Conservation (phyloP, 1,284 basidiomycete species). For the Mrakiaceae sp. region DNA sequence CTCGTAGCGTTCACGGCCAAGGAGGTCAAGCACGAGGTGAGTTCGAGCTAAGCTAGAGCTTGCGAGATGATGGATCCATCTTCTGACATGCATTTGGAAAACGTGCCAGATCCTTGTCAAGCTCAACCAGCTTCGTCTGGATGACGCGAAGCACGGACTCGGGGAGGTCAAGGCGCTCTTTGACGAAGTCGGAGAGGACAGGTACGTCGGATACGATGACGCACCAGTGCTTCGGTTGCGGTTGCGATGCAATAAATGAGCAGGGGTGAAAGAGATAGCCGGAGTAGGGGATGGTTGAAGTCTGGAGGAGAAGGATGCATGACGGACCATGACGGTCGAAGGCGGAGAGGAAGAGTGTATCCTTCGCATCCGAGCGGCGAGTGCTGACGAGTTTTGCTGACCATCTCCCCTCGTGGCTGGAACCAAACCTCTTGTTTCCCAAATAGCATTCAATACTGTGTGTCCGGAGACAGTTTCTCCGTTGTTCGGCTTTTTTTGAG, state of each 20-base stretch:
- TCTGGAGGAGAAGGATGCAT: too few species aligned
- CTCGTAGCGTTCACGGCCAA: constrained; percentile 1
- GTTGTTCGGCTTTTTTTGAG: neutral
- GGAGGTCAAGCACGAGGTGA: constrained; percentile 6
- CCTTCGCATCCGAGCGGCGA: too few species aligned
- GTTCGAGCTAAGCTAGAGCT: neutral
- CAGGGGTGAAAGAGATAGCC: too few species aligned
- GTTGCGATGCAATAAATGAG: too few species aligned
- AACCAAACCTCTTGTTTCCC: too few species aligned
- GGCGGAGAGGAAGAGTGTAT: too few species aligned
- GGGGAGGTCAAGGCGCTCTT: constrained; percentile 7
- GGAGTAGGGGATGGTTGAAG: too few species aligned
- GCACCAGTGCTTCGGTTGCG: too few species aligned
- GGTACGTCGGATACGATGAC: neutral
- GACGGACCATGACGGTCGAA: too few species aligned
- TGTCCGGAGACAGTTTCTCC: neutral
- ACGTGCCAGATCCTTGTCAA: constrained; percentile 2
- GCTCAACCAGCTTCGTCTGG: constrained; percentile 8
- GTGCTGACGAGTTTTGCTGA: too few species aligned
- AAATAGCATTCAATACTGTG: constrained; percentile 10
- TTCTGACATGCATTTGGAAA: neutral
- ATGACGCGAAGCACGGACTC: constrained; percentile 9
- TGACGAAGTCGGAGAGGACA: neutral
- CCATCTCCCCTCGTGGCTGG: too few species aligned
- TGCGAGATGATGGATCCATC: neutral